These are phyloP conservation scores for Neofusicoccum kwambonambiense DNA, from an alignment of 2,329 filamentous ascomycete genomes.

Conservation along the genomic window DNA sequence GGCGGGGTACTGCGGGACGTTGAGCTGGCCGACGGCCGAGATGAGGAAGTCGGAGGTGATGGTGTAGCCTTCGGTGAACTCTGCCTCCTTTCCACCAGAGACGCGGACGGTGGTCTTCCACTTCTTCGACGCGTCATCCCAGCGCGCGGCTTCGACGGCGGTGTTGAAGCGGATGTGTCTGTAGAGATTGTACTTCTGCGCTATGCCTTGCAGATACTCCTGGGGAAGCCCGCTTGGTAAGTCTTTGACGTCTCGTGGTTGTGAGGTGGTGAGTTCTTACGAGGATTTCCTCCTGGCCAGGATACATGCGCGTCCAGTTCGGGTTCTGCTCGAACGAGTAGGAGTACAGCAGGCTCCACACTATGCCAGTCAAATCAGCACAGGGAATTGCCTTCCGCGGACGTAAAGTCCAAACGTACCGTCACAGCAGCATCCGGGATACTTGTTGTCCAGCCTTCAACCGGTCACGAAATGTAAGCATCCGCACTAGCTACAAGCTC, in stretches of 20 bases:
- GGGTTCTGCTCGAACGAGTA: conserved; percentile 62
- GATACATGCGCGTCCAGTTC: conserved; percentile 58
- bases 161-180: conserved; percentile 60
- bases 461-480: background rate
- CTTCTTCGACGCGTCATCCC: conserved; percentile 53
- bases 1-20: conserved; percentile 51
- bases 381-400: no score
- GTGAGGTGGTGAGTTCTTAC: conserved; percentile 26
- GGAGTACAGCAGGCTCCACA: conserved; percentile 57
- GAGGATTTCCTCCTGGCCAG: conserved; percentile 60
- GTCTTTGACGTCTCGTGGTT: background rate
- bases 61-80: conserved; percentile 53
- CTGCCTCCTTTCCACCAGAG: conserved; percentile 53
- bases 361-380: conserved; percentile 22
- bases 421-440: conserved; percentile 57
- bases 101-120: conserved; percentile 54
- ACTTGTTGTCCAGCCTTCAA: conserved; percentile 50
- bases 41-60: conserved; percentile 58
- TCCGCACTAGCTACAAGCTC: background rate
- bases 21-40: conserved; percentile 59
- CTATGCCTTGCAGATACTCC: conserved; percentile 53
- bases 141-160: conserved; percentile 51
- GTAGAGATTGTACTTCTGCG: conserved; percentile 55
- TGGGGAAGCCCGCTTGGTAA: conserved; percentile 21
- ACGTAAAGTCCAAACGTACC: conserved; percentile 27